These are phyloP conservation scores for Obba rivulosa DNA, from an alignment of 768 basidiomycete species.

Conservation along the genomic window DNA sequence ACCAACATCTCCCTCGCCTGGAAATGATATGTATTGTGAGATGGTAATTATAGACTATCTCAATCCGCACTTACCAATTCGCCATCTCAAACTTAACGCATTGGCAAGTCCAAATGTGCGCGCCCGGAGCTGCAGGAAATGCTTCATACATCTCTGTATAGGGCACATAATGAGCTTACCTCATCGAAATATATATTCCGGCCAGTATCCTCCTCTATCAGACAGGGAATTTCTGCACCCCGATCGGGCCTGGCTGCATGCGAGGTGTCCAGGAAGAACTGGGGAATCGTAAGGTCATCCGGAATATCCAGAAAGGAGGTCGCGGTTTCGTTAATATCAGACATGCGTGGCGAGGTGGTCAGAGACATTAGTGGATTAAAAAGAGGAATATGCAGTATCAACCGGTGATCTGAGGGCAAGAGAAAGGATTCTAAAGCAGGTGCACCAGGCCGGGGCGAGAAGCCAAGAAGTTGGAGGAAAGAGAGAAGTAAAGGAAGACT, in stretches of 20 bases:
- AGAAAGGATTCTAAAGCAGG: no score
- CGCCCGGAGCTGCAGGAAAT: constrained; percentile 34
- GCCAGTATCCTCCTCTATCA: no score
- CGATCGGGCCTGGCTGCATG: no score
- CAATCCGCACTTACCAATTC: constrained; percentile 31
- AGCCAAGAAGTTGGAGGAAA: no score
- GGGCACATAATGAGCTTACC: not conserved
- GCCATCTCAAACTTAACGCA: constrained; percentile 37
- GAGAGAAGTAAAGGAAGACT: no score
- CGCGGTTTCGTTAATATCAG: constrained; percentile 17
- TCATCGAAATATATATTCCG: no score
- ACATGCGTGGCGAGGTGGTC: constrained; percentile 5
- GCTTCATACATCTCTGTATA: not conserved
- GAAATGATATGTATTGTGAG: not conserved
- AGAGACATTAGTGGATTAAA: no score
- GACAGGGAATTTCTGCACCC: no score
- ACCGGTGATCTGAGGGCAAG: no score
- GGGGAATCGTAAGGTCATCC: constrained; percentile 45
- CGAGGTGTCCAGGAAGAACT: constrained; percentile 42
- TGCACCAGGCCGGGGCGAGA: no score
- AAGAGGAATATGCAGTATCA: no score
- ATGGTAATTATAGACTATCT: not conserved
- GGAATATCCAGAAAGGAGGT: constrained; percentile 28
- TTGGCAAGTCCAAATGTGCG: constrained; percentile 47
- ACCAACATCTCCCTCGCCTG: constrained; percentile 50